Base-by-base conservation (phyloP, 2,329 filamentous ascomycete species). In the Cadophora sp. region DNA sequence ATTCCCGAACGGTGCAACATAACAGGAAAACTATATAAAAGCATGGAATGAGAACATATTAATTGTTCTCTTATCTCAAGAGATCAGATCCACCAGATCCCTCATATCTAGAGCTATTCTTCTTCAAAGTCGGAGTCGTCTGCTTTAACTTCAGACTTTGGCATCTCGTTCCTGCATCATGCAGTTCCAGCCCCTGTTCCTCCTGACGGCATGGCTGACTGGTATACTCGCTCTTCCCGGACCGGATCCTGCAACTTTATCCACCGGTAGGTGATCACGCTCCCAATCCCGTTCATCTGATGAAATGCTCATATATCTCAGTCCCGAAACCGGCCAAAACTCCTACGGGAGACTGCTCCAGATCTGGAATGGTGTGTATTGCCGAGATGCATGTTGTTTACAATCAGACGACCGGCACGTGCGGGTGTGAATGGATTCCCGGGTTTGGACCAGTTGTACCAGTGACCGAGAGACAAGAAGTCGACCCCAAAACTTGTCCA, bases 401-500 rank as follows among this genome's bases (percentile, higher is more conserved):
- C 39, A 64, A 64, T 20, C 36, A 39, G 9, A 59, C 62, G 14
- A 58, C 50, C 3, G 36, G 47, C 18, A 58, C 27, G 20, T 64
- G 62, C 27, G 62, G 47, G 6, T 64, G 62, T 48, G 36, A 30
- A 20, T 55, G 47, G 43, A 62, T 51, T 53, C 22, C 27, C 20
- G 62, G 36, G 18, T 20, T 58, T 24, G 36, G 27, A 36, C 53
- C 55, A 30, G 30, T 14, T 1, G 36, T 20, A 11, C 5, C 27
- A 30, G 45, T 50, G 13, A 20, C 36, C 27, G 43, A 24, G 18
- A 58, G 58, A 63, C 55, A 55, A 62, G 50, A 24, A 41, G 60
- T 62, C 18, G 68, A 66, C 9, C 67, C 69, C 11, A 59, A 59
- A 14, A 68, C 58, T 27, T 70, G 68, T 18, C 66, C 68, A 6